Evolutionary conservation across 768 basidiomycete genomes (phyloP), one percentile per base, ranked within the genome.

Genomic region (Auricularia sp.): DNA sequence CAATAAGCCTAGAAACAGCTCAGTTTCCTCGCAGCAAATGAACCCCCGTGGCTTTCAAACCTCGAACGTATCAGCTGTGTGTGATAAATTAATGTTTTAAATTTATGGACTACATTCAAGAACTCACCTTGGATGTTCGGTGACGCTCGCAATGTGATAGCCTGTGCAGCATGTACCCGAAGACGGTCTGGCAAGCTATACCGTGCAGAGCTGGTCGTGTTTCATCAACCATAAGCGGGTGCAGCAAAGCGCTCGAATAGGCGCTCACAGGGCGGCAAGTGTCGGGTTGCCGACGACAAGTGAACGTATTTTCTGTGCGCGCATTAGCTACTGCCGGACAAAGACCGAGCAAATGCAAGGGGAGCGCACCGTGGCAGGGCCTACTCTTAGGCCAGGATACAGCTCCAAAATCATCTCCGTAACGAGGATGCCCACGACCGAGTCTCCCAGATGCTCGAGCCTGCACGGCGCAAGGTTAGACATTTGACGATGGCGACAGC

Each of bases 1-100:
- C 92, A 81, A 72, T 86, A 92, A 2, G 90, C 82, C 89, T 92
- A 61, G 58, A 44, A 58, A 16, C 58, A 56, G 18, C 34, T 42
- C 18, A 39, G 37, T 64, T 35, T 42, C 33, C 6, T 29, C n/a
- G 47, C 39, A 14, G 59, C 42, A 8, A 56, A 11, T 10, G 64
- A 37, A 61, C 10, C 29, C 58, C 39, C 62, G 58, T 8, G 3
- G 35, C 44, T 33, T 45, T 73, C 78, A 68, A 69, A 88, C 90
- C 82, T 92, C 90, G 69, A 92, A 88, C 29, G 90, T 79, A 70
- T 92, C 88, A 61, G 90, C 90, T 91, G 70, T 3, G 51, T 16
- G 35, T 45, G 34, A 14, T 45, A 37, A n/a, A 64, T 16, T 44
- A 44, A 11, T 8, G 61, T 62, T 39, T 34, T 8, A 37, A 24